These are phyloP conservation scores for Fusarium mangiferae DNA, from an alignment of 2,329 filamentous ascomycete genomes.

Conservation along the genomic window DNA sequence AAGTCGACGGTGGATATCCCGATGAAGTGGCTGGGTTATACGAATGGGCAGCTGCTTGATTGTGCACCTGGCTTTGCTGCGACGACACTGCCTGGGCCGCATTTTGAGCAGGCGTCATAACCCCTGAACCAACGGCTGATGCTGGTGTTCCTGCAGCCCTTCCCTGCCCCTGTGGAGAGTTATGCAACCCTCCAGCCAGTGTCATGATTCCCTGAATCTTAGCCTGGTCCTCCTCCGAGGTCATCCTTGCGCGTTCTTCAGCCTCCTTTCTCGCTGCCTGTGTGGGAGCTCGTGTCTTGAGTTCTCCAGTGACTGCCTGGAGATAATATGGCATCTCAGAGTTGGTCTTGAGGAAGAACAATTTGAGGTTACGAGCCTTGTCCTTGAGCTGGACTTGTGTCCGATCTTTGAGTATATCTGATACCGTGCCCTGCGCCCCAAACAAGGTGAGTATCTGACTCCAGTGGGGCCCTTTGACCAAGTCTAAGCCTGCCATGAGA, in stretches of 20 bases:
- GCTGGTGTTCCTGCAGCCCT: slow-evolving; percentile 40
- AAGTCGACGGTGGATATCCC: slow-evolving; percentile 42
- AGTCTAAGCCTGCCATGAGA: slow-evolving; percentile 86
- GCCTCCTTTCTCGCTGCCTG: slow-evolving; percentile 76
- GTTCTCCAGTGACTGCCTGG: slow-evolving; percentile 86
- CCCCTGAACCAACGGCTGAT: slow-evolving; percentile 42
- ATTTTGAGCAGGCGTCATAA: slow-evolving; percentile 49
- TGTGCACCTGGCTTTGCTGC: slow-evolving; percentile 31
- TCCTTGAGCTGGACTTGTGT: slow-evolving; percentile 94
- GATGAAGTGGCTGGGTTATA: slow-evolving; percentile 33
- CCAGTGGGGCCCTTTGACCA: slow-evolving; percentile 92
- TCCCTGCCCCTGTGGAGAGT: slow-evolving; percentile 48
- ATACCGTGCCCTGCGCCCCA: slow-evolving; percentile 81
- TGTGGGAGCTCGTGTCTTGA: slow-evolving; percentile 84
- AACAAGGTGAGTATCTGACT: slow-evolving; percentile 89
- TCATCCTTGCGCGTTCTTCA: slow-evolving; percentile 69
- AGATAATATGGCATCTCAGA: slow-evolving; percentile 91
- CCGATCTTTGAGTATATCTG: slow-evolving; percentile 84
- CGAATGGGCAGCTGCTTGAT: slow-evolving; percentile 28
- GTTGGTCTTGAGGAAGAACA: slow-evolving; percentile 92
- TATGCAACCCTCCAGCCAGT: slow-evolving; percentile 63
- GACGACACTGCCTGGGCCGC: slow-evolving; percentile 44
- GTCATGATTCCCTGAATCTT: slow-evolving; percentile 70
- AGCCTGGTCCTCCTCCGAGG: slow-evolving; percentile 68
- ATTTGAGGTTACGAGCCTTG: slow-evolving; percentile 87